phyloP scores from a whole-genome alignment of 2,329 filamentous ascomycete species.

The Fusarium sororula region DNA sequence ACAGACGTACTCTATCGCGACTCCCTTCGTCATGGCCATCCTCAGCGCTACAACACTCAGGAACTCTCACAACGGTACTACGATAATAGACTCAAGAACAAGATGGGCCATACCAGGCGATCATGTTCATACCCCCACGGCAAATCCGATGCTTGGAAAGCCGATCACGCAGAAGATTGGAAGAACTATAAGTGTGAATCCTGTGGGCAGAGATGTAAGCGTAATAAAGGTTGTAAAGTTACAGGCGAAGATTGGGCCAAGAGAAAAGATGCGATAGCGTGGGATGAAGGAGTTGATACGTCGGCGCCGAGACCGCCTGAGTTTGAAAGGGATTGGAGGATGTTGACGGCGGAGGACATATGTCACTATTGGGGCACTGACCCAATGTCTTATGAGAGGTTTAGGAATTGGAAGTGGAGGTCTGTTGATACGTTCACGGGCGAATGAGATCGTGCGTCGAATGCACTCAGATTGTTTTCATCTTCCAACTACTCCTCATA shows the following conservation, averaged over 20 bases:
- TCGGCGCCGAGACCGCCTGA: background rate
- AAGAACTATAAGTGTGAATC: background rate
- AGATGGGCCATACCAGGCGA: background rate
- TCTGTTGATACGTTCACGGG: background rate
- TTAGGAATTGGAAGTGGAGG: slow-evolving; percentile 5
- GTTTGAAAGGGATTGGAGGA: slow-evolving; percentile 8
- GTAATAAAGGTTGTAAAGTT: background rate
- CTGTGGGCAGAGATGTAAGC: background rate
- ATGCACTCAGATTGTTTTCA: background rate
- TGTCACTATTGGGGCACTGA: background rate
- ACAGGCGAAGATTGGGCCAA: background rate
- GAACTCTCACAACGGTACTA: background rate
- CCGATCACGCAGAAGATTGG: background rate
- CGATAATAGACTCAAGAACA: background rate
- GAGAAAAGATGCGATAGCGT: background rate
- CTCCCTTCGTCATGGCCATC: background rate
- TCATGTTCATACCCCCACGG: background rate
- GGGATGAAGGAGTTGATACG: background rate
- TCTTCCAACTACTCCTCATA: background rate
- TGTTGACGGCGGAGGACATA: background rate
- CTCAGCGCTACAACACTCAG: background rate
- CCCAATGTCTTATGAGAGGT: background rate
- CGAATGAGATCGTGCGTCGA: background rate
- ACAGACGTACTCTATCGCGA: background rate
- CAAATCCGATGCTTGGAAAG: background rate